Evolutionary conservation across 2,329 filamentous ascomycete genomes (phyloP), one percentile per base, ranked within the genome.

Genomic region (Cladophialophora bantiana): DNA sequence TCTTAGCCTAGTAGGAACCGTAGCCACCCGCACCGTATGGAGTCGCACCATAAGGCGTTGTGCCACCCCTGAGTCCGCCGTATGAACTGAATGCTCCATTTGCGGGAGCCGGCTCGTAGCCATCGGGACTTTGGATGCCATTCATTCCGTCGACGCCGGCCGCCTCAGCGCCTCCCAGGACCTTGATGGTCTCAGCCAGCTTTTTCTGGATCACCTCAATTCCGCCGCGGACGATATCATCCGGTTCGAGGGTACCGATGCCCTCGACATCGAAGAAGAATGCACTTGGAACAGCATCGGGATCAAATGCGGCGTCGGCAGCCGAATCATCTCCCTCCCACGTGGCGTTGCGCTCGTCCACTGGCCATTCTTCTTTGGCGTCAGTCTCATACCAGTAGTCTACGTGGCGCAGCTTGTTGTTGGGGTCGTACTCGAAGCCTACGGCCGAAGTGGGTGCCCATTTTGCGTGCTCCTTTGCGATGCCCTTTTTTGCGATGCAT

Each of bases 381-480:
- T 96, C 91, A 73, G 90, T 87, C 83, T 99, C 95, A 77, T 93
- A 97, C 95, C 95, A 99, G 79, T 96, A 88, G 75, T 96, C 92
- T 64, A 95, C 85, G 80, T 99, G 95, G 72, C 90, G 88, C 71
- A 99, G 83, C 81, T 96, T 97, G 82, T 99, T 99, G 79, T 96
- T 91, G 68, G 95, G 95, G 78, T 99, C 95, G 79, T 99, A 99
- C 80, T 99, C 95, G 77, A 99, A 99, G 31, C 93, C 94, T 48
- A 99, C 89, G 3, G 95, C 95, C 48, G 93, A 87, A 40, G 92
- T 94, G 1, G 95, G 94, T 75, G 93, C 91, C 95, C 95, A 99
- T 80, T 99, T 99, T 9, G 95, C 92, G 80, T 99, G 95, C 79
- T 99, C 95, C 84, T 99, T 99, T 42, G 94, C 94, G 71, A 98